Base-by-base conservation (phyloP, 1,139 yeast species). In the Suhomyces bribrorum region DNA sequence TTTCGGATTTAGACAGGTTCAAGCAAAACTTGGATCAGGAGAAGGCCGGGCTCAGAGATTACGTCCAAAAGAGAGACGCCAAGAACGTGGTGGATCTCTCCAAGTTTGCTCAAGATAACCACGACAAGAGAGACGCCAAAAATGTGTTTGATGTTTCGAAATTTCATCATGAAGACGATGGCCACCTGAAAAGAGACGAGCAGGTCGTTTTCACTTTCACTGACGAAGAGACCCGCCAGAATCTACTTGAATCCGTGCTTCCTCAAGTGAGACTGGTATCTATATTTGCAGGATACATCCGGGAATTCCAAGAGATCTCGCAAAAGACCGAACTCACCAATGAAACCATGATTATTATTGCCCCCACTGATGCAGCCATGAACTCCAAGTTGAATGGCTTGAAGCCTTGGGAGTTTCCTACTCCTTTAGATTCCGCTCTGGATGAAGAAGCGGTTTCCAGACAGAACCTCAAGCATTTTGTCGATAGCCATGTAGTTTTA, bases 371-470 rank as follows among this genome's bases (percentile, higher is more conserved):
- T 52, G 57, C 59, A 14, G 86, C 86, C 4, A 63, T 83, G 18
- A 61, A 53, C 25, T 44, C 43, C 23, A 58, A 61, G 56, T 47
- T 59, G 50, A 25, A 54, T 61, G 58, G 55, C 42, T 33, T 59
- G 44, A 83, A 83, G 52, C 89, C 89, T 25, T 83, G 89, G 89
- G 80, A 81, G 52, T 83, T 80, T 55, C 89, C 90, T 1, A 57
- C 53, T 7, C 44, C 62, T 2, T 60, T 79, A 13, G 66, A 63
- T 5, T 48, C 45, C 14, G 55, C 49, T 11, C 66, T 56, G 12
- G 55, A 60, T 31, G 63, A 66, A 43, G 67, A 66, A 27, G 54
- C 59, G 24, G 64, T 71, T 0, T 68, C 76, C 5, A 55, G 60
- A 11, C 49, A 62, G 4, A 83, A 83, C 54, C 59, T 81, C 29